Base-by-base conservation (phyloP, 129 eudicot species). In the Centaurea solstitialis region DNA sequence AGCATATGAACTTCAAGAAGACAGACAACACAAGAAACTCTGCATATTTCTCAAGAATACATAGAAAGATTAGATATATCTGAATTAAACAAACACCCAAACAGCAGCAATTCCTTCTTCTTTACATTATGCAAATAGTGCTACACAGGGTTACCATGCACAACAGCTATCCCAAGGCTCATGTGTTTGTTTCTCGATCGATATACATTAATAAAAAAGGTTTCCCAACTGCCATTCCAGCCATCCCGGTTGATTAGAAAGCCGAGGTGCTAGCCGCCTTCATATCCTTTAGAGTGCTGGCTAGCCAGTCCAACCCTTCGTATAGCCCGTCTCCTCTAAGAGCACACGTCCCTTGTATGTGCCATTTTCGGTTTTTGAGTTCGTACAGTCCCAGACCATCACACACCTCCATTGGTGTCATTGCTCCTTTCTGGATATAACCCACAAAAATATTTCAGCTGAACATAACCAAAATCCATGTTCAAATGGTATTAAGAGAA, bases 321-420 rank as follows among this genome's bases (percentile, higher is more conserved):
- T 96, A 96, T 57, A 96, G 90, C 21, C 99, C 99, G 64, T 96
- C 99, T 81, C 99, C 99, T 87, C 77, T 91, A 37, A 96, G 91
- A 28, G 98, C 99, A 80, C 99, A 96, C 47, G 99, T 88, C 76
- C 99, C 99, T 82, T 96, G 99, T 84, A 96, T 91, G 81, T 96
- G 99, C 99, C 99, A 96, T 87, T 93, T 96, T 72, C 98, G 74
- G 88, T 91, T 89, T 76, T 90, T 91, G 72, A 96, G 98, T 77
- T 93, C 99, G 77, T 80, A 90, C 45, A 96, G 87, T 13, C 99
- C 99, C 66, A 96, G 82, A 28, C 99, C 99, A 82, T 96, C 95
- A 76, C 98, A 96, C 21, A 93, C 99, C 72, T 96, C 98, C 99
- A 89, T 85, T 47, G 99, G 93, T 59, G 95, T 41, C 98, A 93